Evolutionary conservation across 768 basidiomycete species (phyloP).

Genomic region (Cytidiella melzeri): DNA sequence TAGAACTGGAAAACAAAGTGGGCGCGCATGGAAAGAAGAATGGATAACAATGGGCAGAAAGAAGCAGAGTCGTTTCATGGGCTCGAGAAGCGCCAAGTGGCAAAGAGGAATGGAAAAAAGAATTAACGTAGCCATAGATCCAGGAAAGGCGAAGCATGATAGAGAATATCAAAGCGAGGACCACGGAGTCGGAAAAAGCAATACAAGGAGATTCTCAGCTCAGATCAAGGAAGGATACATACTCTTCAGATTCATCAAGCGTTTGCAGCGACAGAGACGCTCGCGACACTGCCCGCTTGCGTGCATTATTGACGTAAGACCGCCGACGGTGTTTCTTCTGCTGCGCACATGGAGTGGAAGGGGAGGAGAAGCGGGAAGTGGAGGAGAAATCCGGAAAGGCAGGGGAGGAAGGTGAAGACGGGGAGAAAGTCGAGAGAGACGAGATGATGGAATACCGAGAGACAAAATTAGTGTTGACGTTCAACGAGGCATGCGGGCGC

Average conservation of each 20-base stretch:
- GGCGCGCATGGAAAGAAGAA: no score
- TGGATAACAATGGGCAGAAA: no score
- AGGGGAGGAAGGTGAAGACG: not conserved
- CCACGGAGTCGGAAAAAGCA: not conserved
- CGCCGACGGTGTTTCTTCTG: not conserved
- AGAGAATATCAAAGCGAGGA: not conserved
- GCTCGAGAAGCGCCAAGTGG: no score
- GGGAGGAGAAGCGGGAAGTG: not conserved
- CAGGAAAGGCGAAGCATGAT: no score
- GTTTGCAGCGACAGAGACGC: conserved; percentile 14
- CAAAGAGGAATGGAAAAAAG: no score
- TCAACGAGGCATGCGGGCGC: not conserved
- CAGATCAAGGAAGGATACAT: conserved; percentile 24
- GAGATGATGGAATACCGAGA: not conserved
- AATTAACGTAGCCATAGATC: no score
- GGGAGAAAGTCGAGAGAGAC: not conserved
- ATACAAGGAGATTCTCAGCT: conserved; percentile 1
- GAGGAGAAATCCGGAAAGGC: not conserved
- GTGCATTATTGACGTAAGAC: not conserved
- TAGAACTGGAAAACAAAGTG: no score
- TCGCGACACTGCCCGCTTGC: not conserved
- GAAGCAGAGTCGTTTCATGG: no score
- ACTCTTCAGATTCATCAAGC: conserved; percentile 20
- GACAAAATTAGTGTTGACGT: conserved; percentile 1
- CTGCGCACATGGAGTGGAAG: not conserved